phyloP scores from a whole-genome alignment of 2,329 filamentous ascomycete species.

The Ambrosiella xylebori region DNA sequence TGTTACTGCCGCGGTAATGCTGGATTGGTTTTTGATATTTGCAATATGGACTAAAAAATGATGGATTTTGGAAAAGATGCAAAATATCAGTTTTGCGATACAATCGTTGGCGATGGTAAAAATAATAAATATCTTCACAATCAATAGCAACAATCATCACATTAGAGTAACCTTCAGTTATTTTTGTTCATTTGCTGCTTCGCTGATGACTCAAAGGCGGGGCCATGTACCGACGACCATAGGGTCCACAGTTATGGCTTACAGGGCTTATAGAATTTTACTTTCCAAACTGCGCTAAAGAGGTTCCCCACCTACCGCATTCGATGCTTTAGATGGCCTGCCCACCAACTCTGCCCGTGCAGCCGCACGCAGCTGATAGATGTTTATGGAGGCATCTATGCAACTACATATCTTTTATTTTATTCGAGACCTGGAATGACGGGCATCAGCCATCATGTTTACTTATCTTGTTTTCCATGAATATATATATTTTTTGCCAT shows the following conservation, averaged over 20 bases:
- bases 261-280: not conserved
- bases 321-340: not conserved
- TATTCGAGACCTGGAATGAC: no score
- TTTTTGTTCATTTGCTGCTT: not conserved
- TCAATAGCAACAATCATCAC: no score
- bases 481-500: no score
- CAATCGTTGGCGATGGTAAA: not conserved
- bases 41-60: not conserved
- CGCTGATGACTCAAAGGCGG: constrained; percentile 1
- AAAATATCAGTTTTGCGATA: not conserved
- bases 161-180: not conserved
- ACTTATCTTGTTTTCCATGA: no score
- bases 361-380: no score
- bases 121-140: no score
- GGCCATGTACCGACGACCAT: not conserved
- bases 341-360: no score
- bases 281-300: not conserved
- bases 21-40: not conserved
- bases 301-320: not conserved
- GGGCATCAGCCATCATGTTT: no score
- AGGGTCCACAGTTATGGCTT: not conserved
- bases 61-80: not conserved
- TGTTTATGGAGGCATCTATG: no score
- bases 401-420: no score
- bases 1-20: not conserved